These are phyloP conservation scores for Exophiala xenobiotica DNA, from an alignment of 2,329 filamentous ascomycete genomes.

Conservation along the genomic window DNA sequence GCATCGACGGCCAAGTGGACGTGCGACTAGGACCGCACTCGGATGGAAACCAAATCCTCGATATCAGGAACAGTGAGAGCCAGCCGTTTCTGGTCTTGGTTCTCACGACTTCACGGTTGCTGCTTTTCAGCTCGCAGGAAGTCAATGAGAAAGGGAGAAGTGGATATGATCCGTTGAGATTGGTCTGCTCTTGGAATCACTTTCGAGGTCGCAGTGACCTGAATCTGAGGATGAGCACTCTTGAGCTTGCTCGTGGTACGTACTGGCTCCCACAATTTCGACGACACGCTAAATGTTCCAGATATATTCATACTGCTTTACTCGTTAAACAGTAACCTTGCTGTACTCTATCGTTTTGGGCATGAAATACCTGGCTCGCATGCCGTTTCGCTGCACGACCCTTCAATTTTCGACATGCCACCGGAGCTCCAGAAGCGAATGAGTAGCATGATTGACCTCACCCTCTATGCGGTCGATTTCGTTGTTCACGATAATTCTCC, in stretches of 20 bases:
- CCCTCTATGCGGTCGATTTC: constrained; percentile 10
- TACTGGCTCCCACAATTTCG: neutral
- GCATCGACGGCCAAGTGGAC: constrained; percentile 30
- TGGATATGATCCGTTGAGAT: constrained; percentile 34
- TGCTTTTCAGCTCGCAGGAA: constrained; percentile 39
- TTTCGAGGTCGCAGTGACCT: constrained; percentile 55
- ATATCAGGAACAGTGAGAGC: constrained; percentile 47
- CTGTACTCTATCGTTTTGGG: constrained; percentile 35
- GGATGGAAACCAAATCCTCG: constrained; percentile 55
- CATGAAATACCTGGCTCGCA: neutral
- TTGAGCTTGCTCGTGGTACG: constrained; percentile 38
- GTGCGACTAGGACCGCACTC: constrained; percentile 40
- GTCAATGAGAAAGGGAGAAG: constrained; percentile 31
- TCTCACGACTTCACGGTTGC: constrained; percentile 53
- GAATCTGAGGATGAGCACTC: constrained; percentile 44
- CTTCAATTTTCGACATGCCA: constrained; percentile 19
- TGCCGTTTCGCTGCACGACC: constrained; percentile 9
- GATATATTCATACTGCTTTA: constrained; percentile 42
- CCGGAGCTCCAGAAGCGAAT: constrained; percentile 4
- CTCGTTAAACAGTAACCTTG: constrained; percentile 40
- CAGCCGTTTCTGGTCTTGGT: constrained; percentile 50
- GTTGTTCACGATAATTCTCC: neutral
- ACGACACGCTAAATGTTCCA: constrained; percentile 20
- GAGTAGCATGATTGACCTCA: constrained; percentile 5
- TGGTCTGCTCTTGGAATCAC: constrained; percentile 52